These are phyloP conservation scores for Seiridium unicorne DNA, from an alignment of 2,329 filamentous ascomycete species.

Conservation along the genomic window DNA sequence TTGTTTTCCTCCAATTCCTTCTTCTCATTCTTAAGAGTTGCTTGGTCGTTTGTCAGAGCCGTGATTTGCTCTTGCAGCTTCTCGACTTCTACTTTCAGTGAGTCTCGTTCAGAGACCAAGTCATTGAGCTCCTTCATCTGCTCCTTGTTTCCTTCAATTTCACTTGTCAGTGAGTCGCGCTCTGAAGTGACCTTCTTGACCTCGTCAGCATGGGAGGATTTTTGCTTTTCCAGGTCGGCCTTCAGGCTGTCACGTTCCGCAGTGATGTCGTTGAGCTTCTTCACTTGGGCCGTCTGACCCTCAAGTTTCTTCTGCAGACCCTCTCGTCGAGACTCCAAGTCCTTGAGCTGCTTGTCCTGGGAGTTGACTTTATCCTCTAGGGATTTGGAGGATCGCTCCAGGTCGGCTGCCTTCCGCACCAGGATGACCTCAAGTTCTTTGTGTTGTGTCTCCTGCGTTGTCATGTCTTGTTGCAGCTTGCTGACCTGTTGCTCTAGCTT, in stretches of 20 bases:
- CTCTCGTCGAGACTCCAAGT: constrained; percentile 21
- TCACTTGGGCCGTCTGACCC: constrained; percentile 16
- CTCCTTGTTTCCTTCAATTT: constrained; percentile 15
- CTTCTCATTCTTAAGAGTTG: constrained; percentile 15
- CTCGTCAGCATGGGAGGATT: constrained; percentile 15
- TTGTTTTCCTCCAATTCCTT: constrained; percentile 24
- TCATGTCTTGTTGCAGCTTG: constrained; percentile 21
- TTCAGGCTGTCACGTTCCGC: constrained; percentile 22
- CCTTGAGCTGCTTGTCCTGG: constrained; percentile 25
- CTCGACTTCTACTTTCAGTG: constrained; percentile 14
- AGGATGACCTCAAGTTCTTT: constrained; percentile 23
- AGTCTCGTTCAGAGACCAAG: constrained; percentile 20
- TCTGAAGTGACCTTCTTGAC: constrained; percentile 19
- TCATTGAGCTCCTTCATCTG: constrained; percentile 17
- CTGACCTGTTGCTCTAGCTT: constrained; percentile 21
- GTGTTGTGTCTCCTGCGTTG: constrained; percentile 18
- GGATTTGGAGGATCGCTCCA: constrained; percentile 18
- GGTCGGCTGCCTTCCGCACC: constrained; percentile 19
- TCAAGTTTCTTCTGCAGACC: constrained; percentile 14
- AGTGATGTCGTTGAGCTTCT: constrained; percentile 16
- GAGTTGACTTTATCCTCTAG: constrained; percentile 22
- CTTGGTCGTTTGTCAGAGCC: constrained; percentile 9
- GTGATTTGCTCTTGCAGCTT: constrained; percentile 16
- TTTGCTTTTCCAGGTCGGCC: constrained; percentile 15
- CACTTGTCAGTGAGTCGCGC: constrained; percentile 18